phyloP scores from a whole-genome alignment of 192 early-diverging fungal genomes.

The Backusella australiensis region DNA sequence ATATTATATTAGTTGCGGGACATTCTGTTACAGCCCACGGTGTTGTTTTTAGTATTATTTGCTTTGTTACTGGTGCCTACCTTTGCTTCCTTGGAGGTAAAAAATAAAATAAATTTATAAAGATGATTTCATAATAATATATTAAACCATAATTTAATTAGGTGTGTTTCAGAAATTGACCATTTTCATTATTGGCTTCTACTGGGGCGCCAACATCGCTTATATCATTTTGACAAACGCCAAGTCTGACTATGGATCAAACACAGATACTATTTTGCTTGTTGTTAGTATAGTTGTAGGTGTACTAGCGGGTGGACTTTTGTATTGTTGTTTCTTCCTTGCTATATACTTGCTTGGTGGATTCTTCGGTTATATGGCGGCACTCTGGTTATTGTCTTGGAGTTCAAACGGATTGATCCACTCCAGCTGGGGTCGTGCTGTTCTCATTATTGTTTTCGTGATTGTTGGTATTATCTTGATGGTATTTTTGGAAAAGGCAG shows the following conservation, averaged over 20 bases:
- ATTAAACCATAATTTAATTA: constrained; percentile 4
- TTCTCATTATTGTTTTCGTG: constrained; percentile 66
- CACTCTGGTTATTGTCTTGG: constrained; percentile 72
- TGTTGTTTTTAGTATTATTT: constrained; percentile 27
- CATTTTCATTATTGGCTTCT: constrained; percentile 80
- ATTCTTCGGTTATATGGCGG: constrained; percentile 72
- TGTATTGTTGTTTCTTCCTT: constrained; percentile 67
- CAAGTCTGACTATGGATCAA: constrained; percentile 38
- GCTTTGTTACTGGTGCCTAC: constrained; percentile 31
- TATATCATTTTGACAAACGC: constrained; percentile 51
- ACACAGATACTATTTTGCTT: constrained; percentile 49
- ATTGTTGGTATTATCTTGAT: constrained; percentile 63
- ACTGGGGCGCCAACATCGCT: constrained; percentile 50
- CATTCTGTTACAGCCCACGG: constrained; percentile 22
- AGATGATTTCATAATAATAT: neutral
- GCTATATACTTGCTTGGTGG: constrained; percentile 77
- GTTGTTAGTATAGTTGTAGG: constrained; percentile 63
- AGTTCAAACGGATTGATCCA: constrained; percentile 59
- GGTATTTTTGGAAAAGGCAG: constrained; percentile 58
- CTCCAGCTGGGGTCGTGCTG: constrained; percentile 57
- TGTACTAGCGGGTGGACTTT: constrained; percentile 60
- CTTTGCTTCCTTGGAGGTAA: constrained; percentile 35
- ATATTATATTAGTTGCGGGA: constrained; percentile 13
- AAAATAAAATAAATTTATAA: neutral
- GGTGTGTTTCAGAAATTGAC: constrained; percentile 45